Conservation (phyloP, 176 grass and related monocot species). For the Typha latifolia region DNA sequence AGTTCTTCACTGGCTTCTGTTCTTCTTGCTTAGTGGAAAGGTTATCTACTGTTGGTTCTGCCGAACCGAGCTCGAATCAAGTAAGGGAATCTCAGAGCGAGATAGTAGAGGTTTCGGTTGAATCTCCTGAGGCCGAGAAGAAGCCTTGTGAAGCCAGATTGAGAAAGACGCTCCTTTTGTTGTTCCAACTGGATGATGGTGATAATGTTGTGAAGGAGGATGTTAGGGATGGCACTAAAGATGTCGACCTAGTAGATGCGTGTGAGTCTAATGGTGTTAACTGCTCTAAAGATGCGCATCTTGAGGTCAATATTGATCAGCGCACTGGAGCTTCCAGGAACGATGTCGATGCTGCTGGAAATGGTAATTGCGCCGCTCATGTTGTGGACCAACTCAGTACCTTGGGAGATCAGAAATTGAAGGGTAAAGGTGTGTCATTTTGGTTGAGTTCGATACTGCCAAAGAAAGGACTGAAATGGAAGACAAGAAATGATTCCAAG, state of each 20-base stretch:
- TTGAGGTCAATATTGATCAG: not conserved
- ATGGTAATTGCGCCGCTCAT: not conserved
- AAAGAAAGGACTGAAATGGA: conserved; percentile 28
- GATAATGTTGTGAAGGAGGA: not conserved
- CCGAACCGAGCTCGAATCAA: conserved; percentile 17
- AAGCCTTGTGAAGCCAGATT: conserved; percentile 27
- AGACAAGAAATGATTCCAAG: conserved; percentile 3
- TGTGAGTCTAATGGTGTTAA: conserved; percentile 1
- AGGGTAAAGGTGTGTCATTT: conserved; percentile 33
- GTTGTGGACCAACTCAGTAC: not conserved
- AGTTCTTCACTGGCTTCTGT: conserved; percentile 70
- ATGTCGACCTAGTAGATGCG: not conserved
- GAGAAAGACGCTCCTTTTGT: conserved; percentile 68
- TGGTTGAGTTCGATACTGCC: conserved; percentile 54
- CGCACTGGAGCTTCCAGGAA: conserved; percentile 7
- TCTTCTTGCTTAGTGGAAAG: conserved; percentile 84
- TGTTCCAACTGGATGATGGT: conserved; percentile 86
- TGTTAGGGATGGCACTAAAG: not conserved
- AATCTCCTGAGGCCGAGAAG: not conserved
- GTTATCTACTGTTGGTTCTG: conserved; percentile 56
- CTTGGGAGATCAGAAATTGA: conserved; percentile 15
- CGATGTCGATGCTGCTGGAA: not conserved
- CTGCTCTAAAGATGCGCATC: conserved; percentile 6
- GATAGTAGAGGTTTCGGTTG: conserved; percentile 49
- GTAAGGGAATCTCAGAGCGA: conserved; percentile 30